Evolutionary conservation across 1,139 yeast species (phyloP), one percentile per base, ranked within the genome.

Genomic region (Schwanniomyces etchellsii): DNA sequence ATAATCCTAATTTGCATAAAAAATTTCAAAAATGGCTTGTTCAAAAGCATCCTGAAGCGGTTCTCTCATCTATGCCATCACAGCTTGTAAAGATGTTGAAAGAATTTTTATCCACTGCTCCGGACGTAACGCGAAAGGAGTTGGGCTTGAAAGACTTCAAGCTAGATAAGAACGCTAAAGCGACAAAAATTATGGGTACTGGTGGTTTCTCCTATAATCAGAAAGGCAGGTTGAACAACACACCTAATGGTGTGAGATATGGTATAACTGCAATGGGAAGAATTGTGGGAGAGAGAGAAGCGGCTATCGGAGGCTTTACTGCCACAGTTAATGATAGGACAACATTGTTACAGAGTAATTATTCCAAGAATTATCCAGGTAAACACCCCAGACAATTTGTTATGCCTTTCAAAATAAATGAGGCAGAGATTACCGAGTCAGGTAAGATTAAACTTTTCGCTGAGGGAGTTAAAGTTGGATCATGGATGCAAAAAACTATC

Each of bases 261-360:
- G 74, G 75, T 21, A 63, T 64, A 34, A 64, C 80, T 22, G 79
- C 77, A 10, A 82, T 83, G 11, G 95, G 93, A 38, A 77, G 96
- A 62, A 59, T 74, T 27, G 61, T 81, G 24, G 69, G 64, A 30
- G 57, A 61, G 28, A 63, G 70, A 36, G 69, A 66, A 31, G 80
- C 78, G 17, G 89, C 85, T 5, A 65, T 81, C 41, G 93, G 83
- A 47, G 95, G 95, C n/a, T 81, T 83, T 42, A 66, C 80, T 26
- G 77, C 69, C 9, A 48, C 50, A 42, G 61, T 50, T 4, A 57
- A 55, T 38, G 71, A 64, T 33, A 55, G 66, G 35, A 53, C 62
- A 17, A 54, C 57, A 18, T 46, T 57, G 24, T 62, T 65, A 41
- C 73, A 64, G 42, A 49, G 52, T 34, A 66, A 66, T 45, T 67